Evolutionary conservation across 2,329 filamentous ascomycete species (phyloP), one percentile per base, ranked within the genome.

Genomic region (Xylariaceae sp.): DNA sequence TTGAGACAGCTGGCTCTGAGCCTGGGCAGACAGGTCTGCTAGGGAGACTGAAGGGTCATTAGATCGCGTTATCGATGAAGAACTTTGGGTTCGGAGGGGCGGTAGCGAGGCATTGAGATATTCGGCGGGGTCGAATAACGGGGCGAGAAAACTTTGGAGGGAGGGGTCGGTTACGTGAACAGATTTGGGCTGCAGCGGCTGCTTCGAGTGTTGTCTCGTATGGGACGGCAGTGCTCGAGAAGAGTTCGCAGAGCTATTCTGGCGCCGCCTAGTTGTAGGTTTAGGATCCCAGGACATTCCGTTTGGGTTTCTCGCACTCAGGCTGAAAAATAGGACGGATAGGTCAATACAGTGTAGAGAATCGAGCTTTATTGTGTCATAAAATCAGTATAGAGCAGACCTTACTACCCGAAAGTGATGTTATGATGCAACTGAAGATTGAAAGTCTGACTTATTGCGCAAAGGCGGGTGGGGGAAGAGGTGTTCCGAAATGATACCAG

Each of bases 101-200:
- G 92, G 90, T 0, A 98, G 79, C 0, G 84, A 83, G 56, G 86
- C 79, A 74, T 98, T 98, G 67, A 98, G 85, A 73, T 92, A 96
- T 46, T 89, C 86, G 61, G 89, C 89, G 3, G 93, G 83, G 72
- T 96, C 91, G 74, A 98, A 98, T 44, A 83, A 79, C 4, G 88
- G 80, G 48, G 85, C 80, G 40, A 93, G 80, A 73, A 97, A 97
- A 52, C 89, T 86, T 54, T 85, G 84, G 2, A 96, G 81, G 52
- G 86, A 84, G 12, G 87, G 82, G 69, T 96, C 91, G 59, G 88
- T 77, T 40, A 90, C 81, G 71, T 93, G 85, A 52, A 79, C 73
- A 3, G 85, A 86, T 66, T 77, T 81, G 50, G 81, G 76, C 64
- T 79, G 74, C 46, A 77, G 68, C 26, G 72, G 67, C 23, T 73